Evolutionary conservation across 257 asterid genomes (phyloP).

Genomic region (Galeopsis tetrahit): DNA sequence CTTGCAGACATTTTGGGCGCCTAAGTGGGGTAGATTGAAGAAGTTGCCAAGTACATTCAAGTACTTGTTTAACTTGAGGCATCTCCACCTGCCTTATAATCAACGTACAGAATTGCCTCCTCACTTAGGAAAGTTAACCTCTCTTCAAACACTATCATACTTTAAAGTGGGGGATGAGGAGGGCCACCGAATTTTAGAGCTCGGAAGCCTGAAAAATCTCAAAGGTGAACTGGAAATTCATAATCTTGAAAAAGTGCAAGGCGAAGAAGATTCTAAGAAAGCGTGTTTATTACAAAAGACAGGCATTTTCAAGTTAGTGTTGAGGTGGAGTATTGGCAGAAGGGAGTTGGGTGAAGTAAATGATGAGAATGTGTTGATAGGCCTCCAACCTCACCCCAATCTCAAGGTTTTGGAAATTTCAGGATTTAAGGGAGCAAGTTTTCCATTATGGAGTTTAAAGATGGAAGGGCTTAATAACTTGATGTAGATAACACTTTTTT

Average conservation of each 20-base stretch:
- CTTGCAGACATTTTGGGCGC: background rate
- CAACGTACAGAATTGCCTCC: background rate
- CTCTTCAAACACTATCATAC: conserved; percentile 33
- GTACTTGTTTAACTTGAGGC: conserved; percentile 6
- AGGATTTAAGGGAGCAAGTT: background rate
- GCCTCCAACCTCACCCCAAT: conserved; percentile 20
- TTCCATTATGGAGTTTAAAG: background rate
- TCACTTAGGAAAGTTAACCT: conserved; percentile 22
- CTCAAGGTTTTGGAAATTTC: background rate
- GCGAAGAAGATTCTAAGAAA: no score
- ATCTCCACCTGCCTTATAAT: conserved; percentile 15
- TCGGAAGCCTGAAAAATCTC: no score
- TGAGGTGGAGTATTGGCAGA: background rate
- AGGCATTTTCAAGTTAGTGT: background rate
- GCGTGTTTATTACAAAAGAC: background rate
- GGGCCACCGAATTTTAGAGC: background rate
- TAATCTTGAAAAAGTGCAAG: no score
- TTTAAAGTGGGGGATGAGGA: background rate
- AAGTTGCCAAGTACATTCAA: no score
- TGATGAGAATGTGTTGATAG: conserved; percentile 19
- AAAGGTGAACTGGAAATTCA: no score
- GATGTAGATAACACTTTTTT: background rate
- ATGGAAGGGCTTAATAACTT: conserved; percentile 6
- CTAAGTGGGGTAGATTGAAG: rapidly evolving
- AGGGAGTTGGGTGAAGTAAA: conserved; percentile 17